Conservation (phyloP, 1,139 yeast species). For the Candida gigantensis region DNA sequence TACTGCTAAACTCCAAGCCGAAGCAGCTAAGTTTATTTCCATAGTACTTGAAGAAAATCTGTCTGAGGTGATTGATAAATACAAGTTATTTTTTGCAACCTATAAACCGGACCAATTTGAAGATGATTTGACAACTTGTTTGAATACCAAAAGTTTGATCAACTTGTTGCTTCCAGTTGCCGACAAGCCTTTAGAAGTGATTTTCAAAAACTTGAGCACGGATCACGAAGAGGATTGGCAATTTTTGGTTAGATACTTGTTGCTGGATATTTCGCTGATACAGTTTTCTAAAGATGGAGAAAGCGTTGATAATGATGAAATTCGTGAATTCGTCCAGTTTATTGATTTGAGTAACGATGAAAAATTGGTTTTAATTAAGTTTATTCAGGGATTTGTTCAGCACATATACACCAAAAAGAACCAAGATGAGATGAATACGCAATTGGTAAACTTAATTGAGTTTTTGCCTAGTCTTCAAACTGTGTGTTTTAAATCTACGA, state of each 20-base stretch:
- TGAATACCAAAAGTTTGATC: slow-evolving; percentile 42
- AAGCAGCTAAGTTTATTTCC: slow-evolving; percentile 33
- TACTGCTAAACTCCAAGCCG: slow-evolving; percentile 34
- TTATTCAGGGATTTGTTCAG: slow-evolving; percentile 27
- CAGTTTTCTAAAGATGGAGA: slow-evolving; percentile 19
- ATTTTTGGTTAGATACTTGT: slow-evolving; percentile 37
- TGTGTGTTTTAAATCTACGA: slow-evolving; percentile 22
- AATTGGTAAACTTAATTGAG: slow-evolving; percentile 24
- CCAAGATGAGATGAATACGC: slow-evolving; percentile 18
- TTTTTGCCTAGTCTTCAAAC: slow-evolving; percentile 25
- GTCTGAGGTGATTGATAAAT: slow-evolving; percentile 22
- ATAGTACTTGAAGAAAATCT: slow-evolving; percentile 21
- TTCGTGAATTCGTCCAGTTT: slow-evolving; percentile 21
- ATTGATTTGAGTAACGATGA: slow-evolving; percentile 26
- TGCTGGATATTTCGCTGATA: slow-evolving; percentile 44
- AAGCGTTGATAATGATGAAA: slow-evolving; percentile 17
- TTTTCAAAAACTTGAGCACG: slow-evolving; percentile 14
- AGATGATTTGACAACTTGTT: slow-evolving; percentile 27
- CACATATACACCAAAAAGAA: slow-evolving; percentile 20
- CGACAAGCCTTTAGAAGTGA: slow-evolving; percentile 6
- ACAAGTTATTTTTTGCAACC: slow-evolving; percentile 22
- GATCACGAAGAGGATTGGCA: slow-evolving; percentile 31
- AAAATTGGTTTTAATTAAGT: slow-evolving; percentile 23
- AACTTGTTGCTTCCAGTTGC: slow-evolving; percentile 14
- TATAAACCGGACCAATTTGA: slow-evolving; percentile 23